Base-by-base conservation (phyloP, 2,329 filamentous ascomycete genomes). In the Knoxdaviesia proteae region DNA sequence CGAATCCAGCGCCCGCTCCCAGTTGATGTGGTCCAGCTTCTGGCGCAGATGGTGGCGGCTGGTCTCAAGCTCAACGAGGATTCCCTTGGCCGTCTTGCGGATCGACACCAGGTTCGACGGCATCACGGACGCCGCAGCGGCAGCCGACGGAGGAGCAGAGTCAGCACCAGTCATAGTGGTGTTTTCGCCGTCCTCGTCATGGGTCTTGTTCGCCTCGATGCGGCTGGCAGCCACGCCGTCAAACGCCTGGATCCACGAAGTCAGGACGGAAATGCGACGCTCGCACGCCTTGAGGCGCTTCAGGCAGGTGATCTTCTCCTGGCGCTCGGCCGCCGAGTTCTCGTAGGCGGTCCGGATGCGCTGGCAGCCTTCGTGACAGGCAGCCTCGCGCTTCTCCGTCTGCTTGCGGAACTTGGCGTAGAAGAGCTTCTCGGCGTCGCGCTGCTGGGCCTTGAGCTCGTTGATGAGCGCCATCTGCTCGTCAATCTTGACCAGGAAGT, bases 401-500 rank as follows among this genome's bases (percentile, higher is more conserved):
- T 92, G 84, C 59, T 94, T 94, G 52, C 78, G 78, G 62, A 94
- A 93, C 54, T 96, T 96, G 51, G 73, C 68, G 51, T 88, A 88
- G 41, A 84, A 86, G 4, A 76, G 65, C 35, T 71, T 73, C 55
- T 96, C 90, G 5, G 79, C 79, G 44, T 96, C 83, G 57, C 86
- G 92, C 55, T 94, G 84, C 57, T 94, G 84, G 31, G 81, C 81
- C 61, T 90, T 86, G 44, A 98, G 72, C 57, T 96, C 87, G 51
- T 93, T 94, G 58, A 98, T 98, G 54, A 94, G 62, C n/a, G 77
- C 80, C 70, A 94, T 87, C 58, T 98, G 88, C 62, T 98, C 90
- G 55, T 98, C 88, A 53, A 98, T 98, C 69, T 96, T 96, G 65
- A 94, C 90, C 57, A 98, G 63, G 62, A 94, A 98, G 60, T 98